Evolutionary conservation across 805 yeast genomes (phyloP).

Genomic region (Hyphopichia homilentoma): DNA sequence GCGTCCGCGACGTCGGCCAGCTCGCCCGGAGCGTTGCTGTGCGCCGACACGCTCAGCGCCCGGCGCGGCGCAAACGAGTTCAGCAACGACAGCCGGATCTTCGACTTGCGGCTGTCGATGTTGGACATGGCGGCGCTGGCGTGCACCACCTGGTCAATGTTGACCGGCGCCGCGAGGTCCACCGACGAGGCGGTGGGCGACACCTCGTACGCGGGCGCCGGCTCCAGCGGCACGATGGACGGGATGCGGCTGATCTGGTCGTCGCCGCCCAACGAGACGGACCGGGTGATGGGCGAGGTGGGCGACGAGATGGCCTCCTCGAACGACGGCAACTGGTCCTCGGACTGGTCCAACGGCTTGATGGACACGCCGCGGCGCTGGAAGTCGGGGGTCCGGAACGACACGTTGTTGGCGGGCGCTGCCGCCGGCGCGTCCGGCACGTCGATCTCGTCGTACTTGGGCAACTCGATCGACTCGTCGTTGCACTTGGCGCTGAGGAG

Average conservation of each 20-base stretch:
- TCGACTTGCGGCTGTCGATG: conserved; percentile 12
- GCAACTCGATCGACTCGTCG: conserved; percentile 38
- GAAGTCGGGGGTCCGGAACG: conserved; percentile 38
- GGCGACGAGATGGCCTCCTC: conserved; percentile 61
- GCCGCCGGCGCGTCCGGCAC: conserved; percentile 1
- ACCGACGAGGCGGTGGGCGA: not conserved
- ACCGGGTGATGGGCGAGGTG: conserved; percentile 30
- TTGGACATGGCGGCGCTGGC: conserved; percentile 1
- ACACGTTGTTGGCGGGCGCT: conserved; percentile 17
- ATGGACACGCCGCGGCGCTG: conserved; percentile 29
- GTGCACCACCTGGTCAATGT: conserved; percentile 27
- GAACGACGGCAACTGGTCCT: conserved; percentile 51
- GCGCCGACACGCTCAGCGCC: conserved; percentile 1
- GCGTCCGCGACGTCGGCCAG: conserved; percentile 3
- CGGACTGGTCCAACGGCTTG: conserved; percentile 18
- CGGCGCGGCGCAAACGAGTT: conserved; percentile 28
- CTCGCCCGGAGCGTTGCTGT: conserved; percentile 6
- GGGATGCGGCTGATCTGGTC: conserved; percentile 35
- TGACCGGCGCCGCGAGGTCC: conserved; percentile 4
- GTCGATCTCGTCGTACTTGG: conserved; percentile 31
- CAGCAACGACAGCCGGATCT: conserved; percentile 24
- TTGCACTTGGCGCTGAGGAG: conserved; percentile 40
- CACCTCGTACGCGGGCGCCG: conserved; percentile 32
- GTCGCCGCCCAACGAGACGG: conserved; percentile 36
- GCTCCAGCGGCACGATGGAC: conserved; percentile 24